phyloP scores from a whole-genome alignment of 805 yeast genomes.

The Nakazawaea ishiwadae region DNA sequence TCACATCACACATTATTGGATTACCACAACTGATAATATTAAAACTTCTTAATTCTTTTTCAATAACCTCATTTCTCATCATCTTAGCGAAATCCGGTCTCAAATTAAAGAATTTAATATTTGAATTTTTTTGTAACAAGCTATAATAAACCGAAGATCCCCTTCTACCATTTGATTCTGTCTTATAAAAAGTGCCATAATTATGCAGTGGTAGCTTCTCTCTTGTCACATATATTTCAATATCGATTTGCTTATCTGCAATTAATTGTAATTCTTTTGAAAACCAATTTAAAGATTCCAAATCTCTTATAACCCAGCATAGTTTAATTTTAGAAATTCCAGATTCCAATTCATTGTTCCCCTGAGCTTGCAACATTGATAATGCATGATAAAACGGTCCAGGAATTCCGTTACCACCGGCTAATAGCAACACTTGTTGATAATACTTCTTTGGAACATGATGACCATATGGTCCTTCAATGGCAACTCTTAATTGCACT shows the following conservation, averaged over 20 bases:
- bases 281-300: conserved; percentile 39
- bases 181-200: neutral
- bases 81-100: conserved; percentile 39
- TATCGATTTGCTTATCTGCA: conserved; percentile 14
- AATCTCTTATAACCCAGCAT: conserved; percentile 40
- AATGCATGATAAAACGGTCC: conserved; percentile 44
- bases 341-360: conserved; percentile 6
- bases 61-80: conserved; percentile 31
- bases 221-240: conserved; percentile 20
- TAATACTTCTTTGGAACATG: conserved; percentile 34
- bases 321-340: conserved; percentile 32
- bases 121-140: conserved; percentile 18
- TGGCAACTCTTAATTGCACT: conserved; percentile 29
- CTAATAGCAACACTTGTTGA: conserved; percentile 38
- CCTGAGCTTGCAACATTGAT: conserved; percentile 19
- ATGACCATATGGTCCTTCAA: conserved; percentile 58
- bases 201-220: conserved; percentile 10
- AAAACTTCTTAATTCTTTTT: conserved; percentile 29
- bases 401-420: conserved; percentile 59
- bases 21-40: conserved; percentile 57
- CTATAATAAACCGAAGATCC: no score
- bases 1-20: conserved; percentile 46
- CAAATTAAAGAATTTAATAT: conserved; percentile 36
- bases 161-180: no score
- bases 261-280: conserved; percentile 31